Base-by-base conservation (phyloP, 2,329 filamentous ascomycete genomes). In the Xylariomycetidae sp. region DNA sequence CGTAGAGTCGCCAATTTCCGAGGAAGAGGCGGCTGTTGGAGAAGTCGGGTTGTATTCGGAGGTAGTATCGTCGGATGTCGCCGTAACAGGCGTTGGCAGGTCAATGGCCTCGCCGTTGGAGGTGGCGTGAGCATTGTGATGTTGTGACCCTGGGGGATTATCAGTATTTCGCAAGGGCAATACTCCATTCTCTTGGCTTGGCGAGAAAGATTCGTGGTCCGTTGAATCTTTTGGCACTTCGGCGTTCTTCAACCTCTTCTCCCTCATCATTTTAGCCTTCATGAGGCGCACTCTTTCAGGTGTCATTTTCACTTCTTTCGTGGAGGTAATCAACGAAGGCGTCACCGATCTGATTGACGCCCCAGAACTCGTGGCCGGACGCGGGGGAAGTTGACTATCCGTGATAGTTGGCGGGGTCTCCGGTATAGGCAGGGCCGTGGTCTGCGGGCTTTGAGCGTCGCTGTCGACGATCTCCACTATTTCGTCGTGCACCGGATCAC, bases 281-380 rank as follows among this genome's bases (percentile, higher is more conserved):
- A 95, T 89, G 42, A 98, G 67, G 34, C 92, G 75, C 40, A 85
- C 79, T 64, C 93, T 96, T 58, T 98, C 92, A 1, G 86, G 85
- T 1, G 86, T 87, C 50, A 93, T 82, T 57, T 68, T 49, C 58
- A 63, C 54, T 44, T 67, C 54, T 49, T 67, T 51, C 52, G 53
- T 42, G 32, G 52, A 31, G 20, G 60, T 40, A 27, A 42, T 59
- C 47, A 70, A 53, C 10, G 68, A 65, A 35, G 65, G 44, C 4
- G 59, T 52, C 19, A 61, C 54, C 19, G 63, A 58, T 38, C 65
- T 65, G 25, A 63, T 54, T 23, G 65, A 62, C 17, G 63, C 54
- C 19, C 64, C 63, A 15, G 70, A 68, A 49, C 65, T 70, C 8
- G 64, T 67, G 16, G 55, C 50, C 3, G 67, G 67, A 27, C 64